Conservation (phyloP, 2,329 filamentous ascomycete genomes). For the Cercospora zeina region DNA sequence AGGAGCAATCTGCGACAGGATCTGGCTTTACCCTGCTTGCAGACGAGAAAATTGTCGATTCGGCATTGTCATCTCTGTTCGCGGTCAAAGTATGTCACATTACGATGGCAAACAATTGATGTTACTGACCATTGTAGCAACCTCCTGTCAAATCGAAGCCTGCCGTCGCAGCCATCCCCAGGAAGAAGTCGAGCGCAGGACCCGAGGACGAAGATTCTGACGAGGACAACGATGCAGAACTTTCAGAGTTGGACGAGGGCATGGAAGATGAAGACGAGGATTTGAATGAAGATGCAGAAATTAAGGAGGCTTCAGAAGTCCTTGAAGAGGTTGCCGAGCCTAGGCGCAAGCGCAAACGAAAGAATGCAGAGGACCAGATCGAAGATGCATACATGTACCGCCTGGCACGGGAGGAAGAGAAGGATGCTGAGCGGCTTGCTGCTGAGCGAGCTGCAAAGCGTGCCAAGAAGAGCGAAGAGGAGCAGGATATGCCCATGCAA, state of each 20-base stretch:
- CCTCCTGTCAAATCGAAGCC: slow-evolving; percentile 35
- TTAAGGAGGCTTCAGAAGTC: slow-evolving; percentile 25
- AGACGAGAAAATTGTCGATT: slow-evolving; percentile 45
- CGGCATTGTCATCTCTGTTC: slow-evolving; percentile 51
- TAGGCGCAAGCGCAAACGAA: slow-evolving; percentile 59
- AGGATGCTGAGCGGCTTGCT: slow-evolving; percentile 33
- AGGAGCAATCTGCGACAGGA: slow-evolving; percentile 12
- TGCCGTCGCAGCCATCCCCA: slow-evolving; percentile 41
- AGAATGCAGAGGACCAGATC: slow-evolving; percentile 59
- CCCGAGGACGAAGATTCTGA: slow-evolving; percentile 38
- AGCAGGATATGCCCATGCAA: slow-evolving; percentile 16
- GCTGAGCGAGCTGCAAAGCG: slow-evolving; percentile 38
- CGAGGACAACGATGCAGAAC: slow-evolving; percentile 36
- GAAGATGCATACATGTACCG: slow-evolving; percentile 70
- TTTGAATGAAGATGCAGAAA: slow-evolving; percentile 30
- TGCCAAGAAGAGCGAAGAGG: slow-evolving; percentile 34
- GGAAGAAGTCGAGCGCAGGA: slow-evolving; percentile 21
- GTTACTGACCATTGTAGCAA: slow-evolving; percentile 37
- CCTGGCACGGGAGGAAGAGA: slow-evolving; percentile 53
- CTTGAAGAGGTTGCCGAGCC: slow-evolving; percentile 40
- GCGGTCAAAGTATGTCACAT: slow-evolving; percentile 40
- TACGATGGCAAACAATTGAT: slow-evolving; percentile 30
- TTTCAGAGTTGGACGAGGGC: slow-evolving; percentile 28
- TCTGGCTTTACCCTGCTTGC: slow-evolving; percentile 35
- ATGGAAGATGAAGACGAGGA: slow-evolving; percentile 25